Evolutionary conservation across 176 grass and related monocot genomes (phyloP), one percentile per base, ranked within the genome.

Genomic region (Oryza glumipatula): DNA sequence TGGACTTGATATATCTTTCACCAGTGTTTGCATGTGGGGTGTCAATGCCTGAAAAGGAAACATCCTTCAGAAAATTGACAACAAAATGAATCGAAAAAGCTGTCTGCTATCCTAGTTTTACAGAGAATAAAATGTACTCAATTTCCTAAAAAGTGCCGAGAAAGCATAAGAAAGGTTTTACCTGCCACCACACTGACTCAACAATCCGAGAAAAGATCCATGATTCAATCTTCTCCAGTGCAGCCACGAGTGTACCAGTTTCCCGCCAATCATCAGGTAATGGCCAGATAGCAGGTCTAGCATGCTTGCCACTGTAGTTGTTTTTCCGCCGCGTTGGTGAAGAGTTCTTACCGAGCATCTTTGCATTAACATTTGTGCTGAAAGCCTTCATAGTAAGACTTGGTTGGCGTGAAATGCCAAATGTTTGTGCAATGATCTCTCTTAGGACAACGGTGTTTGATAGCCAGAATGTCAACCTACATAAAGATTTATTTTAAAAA

Each of bases 161-260:
- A 79, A 7, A 76, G 9, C 45, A 72, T 65, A 63, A 47, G 5
- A 58, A 45, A 86, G 79, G 17, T 26, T 79, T 87, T 90, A 99
- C 97, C 91, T 99, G 97, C 97, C 97, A 99, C 97, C 97, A 99
- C 58, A 99, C 97, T 66, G 94, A 99, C 67, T 99, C 97, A 0
- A 99, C 84, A 77, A 94, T 88, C 66, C 97, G 89, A 68, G 90
- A 94, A 83, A 96, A 99, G 52, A 99, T 92, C 94, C 97, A 99
- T 73, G 82, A 90, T 78, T 99, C 97, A 7, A 99, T 96, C 76
- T 89, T 99, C 84, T 91, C 94, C 68, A 99, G 58, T 82, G 94
- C 86, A 77, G 64, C 41, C 56, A 86, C 81, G 8, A 96, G 66
- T 67, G 94, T 92, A 38, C 56, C 46, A 14, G 84, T 90, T 77